Evolutionary conservation across 2,329 filamentous ascomycete species (phyloP).

Genomic region (Curvularia sp.): DNA sequence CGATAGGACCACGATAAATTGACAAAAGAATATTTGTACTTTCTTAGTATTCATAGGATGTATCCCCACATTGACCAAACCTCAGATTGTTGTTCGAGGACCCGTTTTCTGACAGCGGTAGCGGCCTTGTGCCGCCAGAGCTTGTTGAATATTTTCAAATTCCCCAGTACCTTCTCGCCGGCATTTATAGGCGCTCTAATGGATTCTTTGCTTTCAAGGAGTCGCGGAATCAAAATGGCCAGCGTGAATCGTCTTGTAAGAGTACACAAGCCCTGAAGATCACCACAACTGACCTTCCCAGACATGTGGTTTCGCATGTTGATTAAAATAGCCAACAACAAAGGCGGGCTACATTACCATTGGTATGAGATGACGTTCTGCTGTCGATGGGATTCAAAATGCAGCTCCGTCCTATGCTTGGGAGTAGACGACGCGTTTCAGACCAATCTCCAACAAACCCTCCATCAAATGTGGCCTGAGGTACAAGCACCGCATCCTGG

Average conservation of each 20-base stretch:
- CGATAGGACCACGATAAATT: neutral
- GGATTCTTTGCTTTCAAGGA: slow-evolving; percentile 24
- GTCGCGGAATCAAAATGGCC: slow-evolving; percentile 6
- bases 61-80: neutral
- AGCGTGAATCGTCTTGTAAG: slow-evolving; percentile 12
- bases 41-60: neutral
- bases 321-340: slow-evolving; percentile 11
- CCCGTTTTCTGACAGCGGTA: neutral
- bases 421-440: slow-evolving; percentile 14
- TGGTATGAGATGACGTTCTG: slow-evolving; percentile 33
- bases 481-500: slow-evolving; percentile 14
- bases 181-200: slow-evolving; percentile 25
- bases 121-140: slow-evolving; percentile 20
- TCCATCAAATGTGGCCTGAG: slow-evolving; percentile 8
- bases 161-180: slow-evolving; percentile 16
- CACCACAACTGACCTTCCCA: slow-evolving; percentile 1
- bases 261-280: neutral
- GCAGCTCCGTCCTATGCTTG: slow-evolving; percentile 19
- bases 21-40: neutral
- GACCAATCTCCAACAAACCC: slow-evolving; percentile 5
- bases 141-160: slow-evolving; percentile 19
- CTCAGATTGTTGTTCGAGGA: neutral
- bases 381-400: slow-evolving; percentile 12
- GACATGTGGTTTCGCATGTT: slow-evolving; percentile 26
- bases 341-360: slow-evolving; percentile 10